Conservation (phyloP, 345 rosid genomes). For the Leavenworthia alabamica region DNA sequence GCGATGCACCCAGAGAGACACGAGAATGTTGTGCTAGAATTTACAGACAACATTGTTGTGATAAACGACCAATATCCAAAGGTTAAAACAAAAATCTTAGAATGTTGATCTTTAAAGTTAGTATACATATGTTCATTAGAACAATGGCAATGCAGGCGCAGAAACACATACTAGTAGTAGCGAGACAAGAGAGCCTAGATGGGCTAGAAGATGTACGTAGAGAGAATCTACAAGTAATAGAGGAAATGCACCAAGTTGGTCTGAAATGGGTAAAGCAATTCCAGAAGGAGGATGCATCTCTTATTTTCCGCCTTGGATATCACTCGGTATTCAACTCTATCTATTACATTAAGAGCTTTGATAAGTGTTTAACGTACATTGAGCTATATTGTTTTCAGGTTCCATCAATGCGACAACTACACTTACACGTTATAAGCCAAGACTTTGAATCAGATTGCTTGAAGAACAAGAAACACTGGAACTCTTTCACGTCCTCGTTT, state of each 20-base stretch:
- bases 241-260: slow-evolving; percentile 64
- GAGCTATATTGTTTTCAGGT: not conserved
- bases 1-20: slow-evolving; percentile 76
- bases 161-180: slow-evolving; percentile 67
- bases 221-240: slow-evolving; percentile 55
- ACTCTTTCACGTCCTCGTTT: slow-evolving; percentile 69
- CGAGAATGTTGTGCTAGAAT: slow-evolving; percentile 52
- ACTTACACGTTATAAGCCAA: slow-evolving; percentile 90
- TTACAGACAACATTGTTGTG: slow-evolving; percentile 52
- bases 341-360: not conserved
- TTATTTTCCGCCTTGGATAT: slow-evolving; percentile 85
- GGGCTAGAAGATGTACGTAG: slow-evolving; percentile 51
- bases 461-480: slow-evolving; percentile 94
- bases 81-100: slow-evolving; percentile 35
- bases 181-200: slow-evolving; percentile 56
- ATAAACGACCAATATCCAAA: slow-evolving; percentile 78
- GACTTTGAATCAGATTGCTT: slow-evolving; percentile 73
- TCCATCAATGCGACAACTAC: slow-evolving; percentile 57
- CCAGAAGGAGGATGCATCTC: slow-evolving; percentile 59
- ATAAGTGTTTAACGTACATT: not conserved
- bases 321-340: slow-evolving; percentile 57
- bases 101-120: not conserved
- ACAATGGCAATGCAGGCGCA: slow-evolving; percentile 45
- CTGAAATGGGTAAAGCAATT: slow-evolving; percentile 66
- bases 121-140: not conserved